phyloP scores from a whole-genome alignment of 2,329 filamentous ascomycete species.

The Calonectria pseudoturangicola region DNA sequence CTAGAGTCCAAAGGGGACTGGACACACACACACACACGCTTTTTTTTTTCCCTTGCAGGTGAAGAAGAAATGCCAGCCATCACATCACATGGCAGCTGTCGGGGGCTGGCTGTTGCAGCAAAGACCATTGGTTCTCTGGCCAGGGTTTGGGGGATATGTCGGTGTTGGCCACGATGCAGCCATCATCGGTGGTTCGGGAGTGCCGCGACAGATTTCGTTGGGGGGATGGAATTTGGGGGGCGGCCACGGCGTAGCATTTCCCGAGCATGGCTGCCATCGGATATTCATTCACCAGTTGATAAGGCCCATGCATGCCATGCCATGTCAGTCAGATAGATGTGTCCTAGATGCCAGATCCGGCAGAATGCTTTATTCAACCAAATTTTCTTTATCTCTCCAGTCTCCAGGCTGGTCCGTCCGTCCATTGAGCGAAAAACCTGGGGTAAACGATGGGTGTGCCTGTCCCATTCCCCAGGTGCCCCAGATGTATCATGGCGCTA shows the following conservation, averaged over 20 bases:
- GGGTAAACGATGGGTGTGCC: slow-evolving; percentile 18
- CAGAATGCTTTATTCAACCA: not conserved
- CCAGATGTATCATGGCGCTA: slow-evolving; percentile 9
- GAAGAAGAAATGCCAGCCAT: slow-evolving; percentile 19
- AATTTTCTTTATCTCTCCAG: not conserved
- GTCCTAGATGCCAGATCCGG: not conserved
- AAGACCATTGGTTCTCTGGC: slow-evolving; percentile 31
- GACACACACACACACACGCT: not conserved
- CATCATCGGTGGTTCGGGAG: slow-evolving; percentile 27
- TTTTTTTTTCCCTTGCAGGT: slow-evolving; percentile 8
- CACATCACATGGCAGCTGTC: slow-evolving; percentile 38
- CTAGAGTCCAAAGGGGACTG: slow-evolving; percentile 34
- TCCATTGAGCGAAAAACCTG: too few species aligned
- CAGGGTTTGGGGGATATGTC: slow-evolving; percentile 29
- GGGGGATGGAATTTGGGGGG: slow-evolving; percentile 12
- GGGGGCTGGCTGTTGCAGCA: slow-evolving; percentile 12
- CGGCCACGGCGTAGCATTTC: slow-evolving; percentile 12
- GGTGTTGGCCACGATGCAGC: slow-evolving; percentile 26
- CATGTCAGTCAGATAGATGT: not conserved
- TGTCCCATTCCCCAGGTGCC: slow-evolving; percentile 14
- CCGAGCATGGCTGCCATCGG: slow-evolving; percentile 3
- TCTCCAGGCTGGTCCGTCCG: too few species aligned
- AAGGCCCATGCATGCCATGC: not conserved
- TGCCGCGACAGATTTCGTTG: slow-evolving; percentile 1
- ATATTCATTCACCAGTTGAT: not conserved